A percentile compares a stretch with the other conserved stretches of the same genome.
phyloP scores from a whole-genome alignment of 768 basidiomycete species.

The Hygrocybe coccinea region DNA sequence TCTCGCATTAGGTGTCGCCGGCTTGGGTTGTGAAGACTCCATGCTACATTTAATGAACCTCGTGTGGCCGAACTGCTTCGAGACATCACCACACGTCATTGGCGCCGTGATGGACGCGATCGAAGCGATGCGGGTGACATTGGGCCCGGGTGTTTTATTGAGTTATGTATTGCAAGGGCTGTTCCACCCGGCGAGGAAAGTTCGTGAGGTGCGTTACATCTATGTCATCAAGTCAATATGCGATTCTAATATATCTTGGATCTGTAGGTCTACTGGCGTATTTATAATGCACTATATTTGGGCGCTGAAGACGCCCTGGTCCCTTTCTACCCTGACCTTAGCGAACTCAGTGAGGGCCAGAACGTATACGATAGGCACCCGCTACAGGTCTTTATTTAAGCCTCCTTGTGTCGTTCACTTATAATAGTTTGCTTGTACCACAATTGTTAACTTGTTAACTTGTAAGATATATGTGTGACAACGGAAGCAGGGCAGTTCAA shows the following conservation, averaged over 20 bases:
- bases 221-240: not conserved
- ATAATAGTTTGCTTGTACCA: not conserved
- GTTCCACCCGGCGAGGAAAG: slow-evolving; percentile 96
- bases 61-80: slow-evolving; percentile 98
- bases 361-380: slow-evolving; percentile 85
- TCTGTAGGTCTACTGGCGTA: slow-evolving; percentile 72
- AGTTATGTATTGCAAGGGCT: slow-evolving; percentile 92
- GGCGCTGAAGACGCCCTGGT: slow-evolving; percentile 89
- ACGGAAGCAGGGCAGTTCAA: slow-evolving; percentile 20
- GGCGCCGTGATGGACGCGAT: slow-evolving; percentile 97
- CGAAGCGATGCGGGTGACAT: slow-evolving; percentile 93
- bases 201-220: slow-evolving; percentile 60
- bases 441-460: slow-evolving; percentile 40
- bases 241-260: not conserved
- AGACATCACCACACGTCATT: slow-evolving; percentile 97
- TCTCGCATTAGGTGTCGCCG: slow-evolving; percentile 92
- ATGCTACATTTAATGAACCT: slow-evolving; percentile 97
- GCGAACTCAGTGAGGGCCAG: slow-evolving; percentile 86
- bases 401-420: too few relatives aligned
- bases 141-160: slow-evolving; percentile 89
- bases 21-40: slow-evolving; percentile 96
- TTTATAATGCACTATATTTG: slow-evolving; percentile 89
- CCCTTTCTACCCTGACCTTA: slow-evolving; percentile 89
- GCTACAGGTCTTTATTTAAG: slow-evolving; percentile 76
- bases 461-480: not conserved